phyloP scores from a whole-genome alignment of 306 rosid genomes.

The Chamaecrista fasciculata region DNA sequence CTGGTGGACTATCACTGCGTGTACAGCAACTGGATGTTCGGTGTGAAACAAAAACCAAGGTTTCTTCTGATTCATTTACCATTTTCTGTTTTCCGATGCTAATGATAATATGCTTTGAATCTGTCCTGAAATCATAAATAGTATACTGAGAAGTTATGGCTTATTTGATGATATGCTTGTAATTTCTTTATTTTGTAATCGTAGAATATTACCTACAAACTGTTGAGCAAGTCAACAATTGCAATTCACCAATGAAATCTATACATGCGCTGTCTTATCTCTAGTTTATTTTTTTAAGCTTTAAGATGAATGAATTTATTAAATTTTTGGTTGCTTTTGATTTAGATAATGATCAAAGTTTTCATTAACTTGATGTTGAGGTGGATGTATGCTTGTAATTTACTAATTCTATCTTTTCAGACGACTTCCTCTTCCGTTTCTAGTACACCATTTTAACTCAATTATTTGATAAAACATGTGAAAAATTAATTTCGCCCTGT shows the following conservation, averaged over 20 bases:
- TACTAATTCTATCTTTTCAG: constrained; percentile 13
- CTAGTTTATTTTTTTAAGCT: background rate
- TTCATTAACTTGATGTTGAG: background rate
- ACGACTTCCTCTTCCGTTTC: constrained; percentile 12
- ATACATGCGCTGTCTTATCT: background rate
- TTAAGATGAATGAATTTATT: background rate
- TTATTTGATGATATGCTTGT: constrained; percentile 4
- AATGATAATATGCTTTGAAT: constrained; percentile 3
- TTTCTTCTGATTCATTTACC: constrained; percentile 19
- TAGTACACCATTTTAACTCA: constrained; percentile 18
- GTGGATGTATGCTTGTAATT: background rate
- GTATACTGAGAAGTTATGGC: background rate
- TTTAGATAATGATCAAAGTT: background rate
- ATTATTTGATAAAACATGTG: background rate
- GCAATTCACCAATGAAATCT: background rate
- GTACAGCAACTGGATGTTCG: constrained; percentile 65
- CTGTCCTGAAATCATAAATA: background rate
- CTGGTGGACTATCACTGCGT: constrained; percentile 58
- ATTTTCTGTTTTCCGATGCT: constrained; percentile 12
- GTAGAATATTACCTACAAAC: background rate
- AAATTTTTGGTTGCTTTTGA: background rate
- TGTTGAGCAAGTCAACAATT: background rate
- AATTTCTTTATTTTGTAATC: background rate
- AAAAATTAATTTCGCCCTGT: background rate
- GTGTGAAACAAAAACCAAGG: constrained; percentile 76